Base-by-base conservation (phyloP, 106 monocot genomes). In the Phalaenopsis equestris region DNA sequence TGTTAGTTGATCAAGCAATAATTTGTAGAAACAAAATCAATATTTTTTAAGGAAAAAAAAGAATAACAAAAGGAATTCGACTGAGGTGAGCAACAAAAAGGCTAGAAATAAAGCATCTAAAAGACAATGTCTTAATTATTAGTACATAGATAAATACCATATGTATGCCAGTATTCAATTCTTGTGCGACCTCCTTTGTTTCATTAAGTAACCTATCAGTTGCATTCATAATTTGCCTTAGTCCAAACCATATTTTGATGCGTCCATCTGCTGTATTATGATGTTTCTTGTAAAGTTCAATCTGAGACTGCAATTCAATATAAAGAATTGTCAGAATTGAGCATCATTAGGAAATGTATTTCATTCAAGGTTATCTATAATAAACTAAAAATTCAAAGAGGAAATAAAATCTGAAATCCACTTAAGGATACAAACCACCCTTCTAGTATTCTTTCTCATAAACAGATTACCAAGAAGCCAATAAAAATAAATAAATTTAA, bases 201-300 rank as follows among this genome's bases (percentile, higher is more conserved):
- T 91, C 80, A 68, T 86, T 42, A 41, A 96, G 76, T 36, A 96
- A 80, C 67, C 55, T 79, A 81, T 93, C 96, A 68, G 88, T 96
- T 56, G 96, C 86, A 83, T 96, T 96, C 96, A 96, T 93, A 58
- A 96, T 96, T 77, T 93, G 93, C 67, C 96, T 96, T 75, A 96
- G 72, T 45, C 96, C 96, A 86, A 96, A 91, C 96, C 96, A 96
- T 77, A 96, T 74, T 85, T 91, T 88, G 37, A 96, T 93, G 48
- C 93, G 87, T 11, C 93, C 96, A 80, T 96, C 84, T 3, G 93
- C 96, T 78, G 93, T 91, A 46, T 96, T 91, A 78, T 96, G 85
- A 86, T 96, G 85, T 70, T 90, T 93, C 23, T 78, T 57, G 36
- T 90, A 93, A 72, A 93, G 91, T 79, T 93, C 87, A 75, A 87